A percentile compares a stretch with the other conserved stretches of the same genome.
These are phyloP conservation scores for Paratrypanosoma confusum DNA, from an alignment of 208 protist species.

Conservation along the genomic window DNA sequence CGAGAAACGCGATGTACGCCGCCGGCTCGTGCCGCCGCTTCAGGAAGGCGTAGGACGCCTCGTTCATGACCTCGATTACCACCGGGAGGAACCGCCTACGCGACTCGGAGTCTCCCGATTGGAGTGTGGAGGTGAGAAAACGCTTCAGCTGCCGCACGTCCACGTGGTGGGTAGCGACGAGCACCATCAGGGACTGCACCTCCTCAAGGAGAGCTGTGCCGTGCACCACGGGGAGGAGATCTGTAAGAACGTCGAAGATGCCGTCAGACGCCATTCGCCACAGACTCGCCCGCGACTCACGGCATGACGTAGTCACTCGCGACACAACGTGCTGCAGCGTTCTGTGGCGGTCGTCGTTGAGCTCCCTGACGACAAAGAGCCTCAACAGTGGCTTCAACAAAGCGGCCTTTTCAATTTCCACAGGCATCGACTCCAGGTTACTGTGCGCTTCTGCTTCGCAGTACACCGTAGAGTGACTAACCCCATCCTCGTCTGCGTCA, in stretches of 20 bases:
- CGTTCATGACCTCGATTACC: constrained; percentile 46
- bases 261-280: constrained; percentile 46
- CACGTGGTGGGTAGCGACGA: constrained; percentile 38
- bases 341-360: constrained; percentile 13
- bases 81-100: constrained; percentile 26
- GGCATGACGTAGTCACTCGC: constrained; percentile 9
- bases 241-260: constrained; percentile 31
- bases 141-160: constrained; percentile 72
- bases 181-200: constrained; percentile 27
- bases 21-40: constrained; percentile 7
- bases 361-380: constrained; percentile 9
- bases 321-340: constrained; percentile 11
- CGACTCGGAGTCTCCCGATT: constrained; percentile 20
- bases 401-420: constrained; percentile 36
- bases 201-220: constrained; percentile 18
- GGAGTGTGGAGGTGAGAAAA: constrained; percentile 45
- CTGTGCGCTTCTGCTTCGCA: neutral
- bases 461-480: constrained; percentile 1
- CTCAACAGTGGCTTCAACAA: constrained; percentile 27
- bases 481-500: constrained; percentile 12
- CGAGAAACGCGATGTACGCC: constrained; percentile 23
- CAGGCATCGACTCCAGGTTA: neutral
- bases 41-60: constrained; percentile 11
- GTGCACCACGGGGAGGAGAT: constrained; percentile 27
- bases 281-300: constrained; percentile 16